Percentiles rank a stretch among this genome's conserved stretches.
phyloP scores from a whole-genome alignment of 2,329 filamentous ascomycete species.

The Curvularia lunata region DNA sequence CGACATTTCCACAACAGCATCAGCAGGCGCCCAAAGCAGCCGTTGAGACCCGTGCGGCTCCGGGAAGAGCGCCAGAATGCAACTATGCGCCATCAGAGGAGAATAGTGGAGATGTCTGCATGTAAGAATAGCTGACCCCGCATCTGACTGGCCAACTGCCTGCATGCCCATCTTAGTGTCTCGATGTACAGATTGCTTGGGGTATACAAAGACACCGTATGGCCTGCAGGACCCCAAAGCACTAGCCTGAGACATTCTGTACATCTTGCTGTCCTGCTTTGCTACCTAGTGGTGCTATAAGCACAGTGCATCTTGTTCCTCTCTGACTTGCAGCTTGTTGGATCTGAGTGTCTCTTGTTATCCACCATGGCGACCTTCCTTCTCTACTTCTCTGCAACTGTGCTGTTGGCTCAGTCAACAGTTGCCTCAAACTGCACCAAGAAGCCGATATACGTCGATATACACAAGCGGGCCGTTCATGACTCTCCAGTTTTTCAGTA shows the following conservation, averaged over 20 bases:
- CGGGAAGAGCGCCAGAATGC: conserved; percentile 29
- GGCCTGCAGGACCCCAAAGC: conserved; percentile 25
- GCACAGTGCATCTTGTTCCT: conserved; percentile 10
- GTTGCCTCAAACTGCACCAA: conserved; percentile 49
- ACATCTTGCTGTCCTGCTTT: conserved; percentile 24
- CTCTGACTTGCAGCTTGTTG: conserved; percentile 35
- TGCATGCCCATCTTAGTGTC: conserved; percentile 35
- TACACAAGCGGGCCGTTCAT: conserved; percentile 53
- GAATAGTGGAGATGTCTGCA: conserved; percentile 22
- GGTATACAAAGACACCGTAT: conserved; percentile 45
- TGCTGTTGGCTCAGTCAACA: conserved; percentile 47
- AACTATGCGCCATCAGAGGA: conserved; percentile 27
- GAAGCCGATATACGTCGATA: conserved; percentile 53
- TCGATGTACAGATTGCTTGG: conserved; percentile 25
- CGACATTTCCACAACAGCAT: conserved; percentile 29
- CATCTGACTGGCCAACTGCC: conserved; percentile 35
- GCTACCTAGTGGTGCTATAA: conserved; percentile 8
- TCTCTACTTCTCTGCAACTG: conserved; percentile 38
- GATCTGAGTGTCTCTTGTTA: conserved; percentile 33
- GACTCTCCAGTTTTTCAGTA: conserved; percentile 51
- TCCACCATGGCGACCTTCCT: conserved; percentile 39
- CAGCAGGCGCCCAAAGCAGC: conserved; percentile 40
- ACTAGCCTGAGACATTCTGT: conserved; percentile 33
- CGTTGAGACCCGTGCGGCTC: conserved; percentile 30
- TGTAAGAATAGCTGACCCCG: conserved; percentile 38